Base-by-base conservation (phyloP, 2,329 filamentous ascomycete species). In the Alternaria metachromatica region DNA sequence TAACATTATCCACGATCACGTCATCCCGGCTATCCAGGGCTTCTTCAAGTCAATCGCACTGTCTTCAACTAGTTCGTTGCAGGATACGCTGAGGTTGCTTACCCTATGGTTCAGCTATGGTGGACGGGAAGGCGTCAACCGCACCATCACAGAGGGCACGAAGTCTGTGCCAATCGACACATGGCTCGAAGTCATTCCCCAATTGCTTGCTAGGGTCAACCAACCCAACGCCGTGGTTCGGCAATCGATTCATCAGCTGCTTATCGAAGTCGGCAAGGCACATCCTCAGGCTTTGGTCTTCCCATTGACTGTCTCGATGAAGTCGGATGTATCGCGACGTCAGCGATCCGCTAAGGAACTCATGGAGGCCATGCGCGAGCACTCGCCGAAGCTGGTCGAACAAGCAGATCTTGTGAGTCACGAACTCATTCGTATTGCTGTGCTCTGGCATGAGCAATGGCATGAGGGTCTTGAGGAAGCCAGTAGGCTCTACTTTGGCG, bases 391-490 rank as follows among this genome's bases (percentile, higher is more conserved):
- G 72, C 87, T 99, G 37, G 96, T 99, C 9, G 93, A 97, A 69
- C 96, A 99, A 80, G 96, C 96, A 37, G 95, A 97, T 77, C 86
- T 94, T 50, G 94, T 99, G 70, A 98, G 95, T 78, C 92, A 96
- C 75, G 96, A 99, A 79, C 88, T 99, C 60, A 98, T 99, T 76
- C 90, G 96, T 55, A 96, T 99, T 63, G 96, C 96, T 15, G 95
- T 99, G 2, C 82, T 99, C 23, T 99, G 96, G 96, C 96, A 99
- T 76, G 96, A 99, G 76, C 92, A 97, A 69, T 99, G 96, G 96
- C 96, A 99, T 71, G 96, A 99, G 80, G 96, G 92, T 26, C 86
- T 99, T 15, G 96, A 99, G 80, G 96, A 99, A 82, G 96, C 96
- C 1, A 97, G 94, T 30, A 89, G 96, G 57, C 85, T 99, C 18